Conservation (phyloP, 2,329 filamentous ascomycete genomes). For the Botrytis galanthina region DNA sequence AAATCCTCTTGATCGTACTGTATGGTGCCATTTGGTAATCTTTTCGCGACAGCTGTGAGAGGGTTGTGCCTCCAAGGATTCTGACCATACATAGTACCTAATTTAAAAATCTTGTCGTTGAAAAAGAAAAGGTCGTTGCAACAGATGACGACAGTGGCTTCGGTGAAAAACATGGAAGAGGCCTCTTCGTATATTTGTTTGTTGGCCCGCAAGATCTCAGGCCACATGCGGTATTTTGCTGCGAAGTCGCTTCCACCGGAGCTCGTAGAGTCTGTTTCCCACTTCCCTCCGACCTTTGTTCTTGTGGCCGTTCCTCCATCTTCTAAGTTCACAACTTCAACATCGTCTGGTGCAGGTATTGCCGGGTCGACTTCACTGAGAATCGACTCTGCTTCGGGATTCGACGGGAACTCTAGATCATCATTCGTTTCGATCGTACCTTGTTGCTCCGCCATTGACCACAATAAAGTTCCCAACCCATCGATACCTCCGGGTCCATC, state of each 20-base stretch:
- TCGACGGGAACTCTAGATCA: background rate
- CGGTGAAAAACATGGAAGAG: slow-evolving; percentile 21
- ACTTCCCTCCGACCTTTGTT: background rate
- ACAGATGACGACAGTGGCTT: slow-evolving; percentile 22
- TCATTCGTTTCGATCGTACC: background rate
- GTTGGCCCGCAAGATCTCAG: slow-evolving; percentile 23
- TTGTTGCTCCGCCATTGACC: background rate
- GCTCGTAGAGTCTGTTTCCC: background rate
- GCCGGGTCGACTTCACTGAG: background rate
- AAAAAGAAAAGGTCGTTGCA: slow-evolving; percentile 27
- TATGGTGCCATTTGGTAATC: slow-evolving; percentile 2
- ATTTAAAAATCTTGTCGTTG: slow-evolving; percentile 5
- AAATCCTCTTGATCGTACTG: slow-evolving; percentile 13
- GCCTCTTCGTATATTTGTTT: slow-evolving; percentile 26
- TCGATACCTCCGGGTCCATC: background rate
- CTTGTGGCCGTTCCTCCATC: background rate
- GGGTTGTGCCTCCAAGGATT: slow-evolving; percentile 26
- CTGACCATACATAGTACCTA: slow-evolving; percentile 5
- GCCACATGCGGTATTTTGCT: slow-evolving; percentile 15
- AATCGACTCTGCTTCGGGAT: slow-evolving; percentile 13
- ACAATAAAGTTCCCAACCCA: background rate
- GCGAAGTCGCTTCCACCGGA: slow-evolving; percentile 3
- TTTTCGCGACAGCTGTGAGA: slow-evolving; percentile 12
- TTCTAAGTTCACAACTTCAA: background rate
- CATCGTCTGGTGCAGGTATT: background rate